These are phyloP conservation scores for Lachnellula cervina DNA, from an alignment of 2,329 filamentous ascomycete species.

Conservation along the genomic window DNA sequence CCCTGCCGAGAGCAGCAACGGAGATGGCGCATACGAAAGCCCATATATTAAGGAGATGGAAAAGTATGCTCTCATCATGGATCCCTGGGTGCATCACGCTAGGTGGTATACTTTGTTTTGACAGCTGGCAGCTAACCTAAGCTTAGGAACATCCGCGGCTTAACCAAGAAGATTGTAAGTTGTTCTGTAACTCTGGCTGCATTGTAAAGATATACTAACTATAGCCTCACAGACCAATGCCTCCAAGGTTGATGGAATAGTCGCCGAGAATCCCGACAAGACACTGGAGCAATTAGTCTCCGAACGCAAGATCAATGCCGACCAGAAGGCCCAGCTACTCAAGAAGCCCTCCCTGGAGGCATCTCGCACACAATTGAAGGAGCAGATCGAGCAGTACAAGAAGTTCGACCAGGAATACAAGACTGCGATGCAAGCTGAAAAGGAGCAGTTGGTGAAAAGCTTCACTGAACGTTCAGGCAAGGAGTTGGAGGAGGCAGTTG, in stretches of 20 bases:
- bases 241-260: conserved; percentile 65
- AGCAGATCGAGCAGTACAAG: conserved; percentile 69
- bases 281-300: conserved; percentile 69
- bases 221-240: conserved; percentile 54
- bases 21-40: conserved; percentile 62
- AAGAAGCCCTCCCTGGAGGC: conserved; percentile 71
- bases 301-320: conserved; percentile 69
- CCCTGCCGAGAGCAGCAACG: conserved; percentile 31
- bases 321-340: conserved; percentile 71
- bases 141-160: conserved; percentile 77
- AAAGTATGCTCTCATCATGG: conserved; percentile 58
- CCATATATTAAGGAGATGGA: conserved; percentile 82
- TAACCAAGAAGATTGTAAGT: conserved; percentile 90
- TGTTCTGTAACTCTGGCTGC: background rate
- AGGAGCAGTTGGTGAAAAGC: conserved; percentile 55
- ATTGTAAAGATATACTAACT: conserved; percentile 13
- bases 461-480: conserved; percentile 45
- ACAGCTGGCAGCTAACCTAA: conserved; percentile 8
- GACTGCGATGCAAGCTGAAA: conserved; percentile 51
- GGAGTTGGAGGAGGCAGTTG: conserved; percentile 43
- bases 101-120: conserved; percentile 7
- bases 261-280: conserved; percentile 65
- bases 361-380: conserved; percentile 65
- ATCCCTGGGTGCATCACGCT: background rate
- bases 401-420: conserved; percentile 72